Percentiles rank a stretch among this genome's conserved stretches.
These are phyloP conservation scores for Collybia nuda DNA, from an alignment of 768 basidiomycete genomes.

Conservation along the genomic window DNA sequence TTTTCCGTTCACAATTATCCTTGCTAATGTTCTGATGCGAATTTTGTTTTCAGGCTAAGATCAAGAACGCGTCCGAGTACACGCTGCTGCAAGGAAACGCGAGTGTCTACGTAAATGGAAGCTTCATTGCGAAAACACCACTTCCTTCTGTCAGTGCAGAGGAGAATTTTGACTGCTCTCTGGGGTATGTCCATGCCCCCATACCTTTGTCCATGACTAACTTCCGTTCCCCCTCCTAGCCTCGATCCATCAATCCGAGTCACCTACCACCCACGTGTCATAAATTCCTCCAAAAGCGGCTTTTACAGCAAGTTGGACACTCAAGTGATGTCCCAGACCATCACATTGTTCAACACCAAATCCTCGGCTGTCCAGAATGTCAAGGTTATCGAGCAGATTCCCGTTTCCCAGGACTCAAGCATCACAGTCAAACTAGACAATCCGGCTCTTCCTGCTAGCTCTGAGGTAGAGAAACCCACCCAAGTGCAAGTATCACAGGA, in stretches of 20 bases:
- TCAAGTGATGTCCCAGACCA: slow-evolving; percentile 19
- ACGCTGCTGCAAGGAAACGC: slow-evolving; percentile 32
- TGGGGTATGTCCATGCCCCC: slow-evolving; percentile 39
- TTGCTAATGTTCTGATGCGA: neutral
- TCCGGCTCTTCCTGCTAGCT: slow-evolving; percentile 9
- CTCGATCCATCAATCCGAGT: slow-evolving; percentile 25
- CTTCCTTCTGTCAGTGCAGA: slow-evolving; percentile 34
- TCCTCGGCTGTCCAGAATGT: slow-evolving; percentile 11
- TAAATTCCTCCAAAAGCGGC: slow-evolving; percentile 21
- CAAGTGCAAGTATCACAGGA: neutral
- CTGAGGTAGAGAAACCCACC: neutral
- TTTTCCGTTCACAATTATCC: neutral
- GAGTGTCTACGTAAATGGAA: slow-evolving; percentile 41
- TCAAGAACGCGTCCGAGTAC: slow-evolving; percentile 39
- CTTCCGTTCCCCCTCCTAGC: slow-evolving; percentile 2
- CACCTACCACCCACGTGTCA: slow-evolving; percentile 22
- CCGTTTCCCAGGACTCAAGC: slow-evolving; percentile 17
- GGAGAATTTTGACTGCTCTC: slow-evolving; percentile 38
- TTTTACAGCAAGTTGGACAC: slow-evolving; percentile 21
- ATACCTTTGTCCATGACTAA: neutral
- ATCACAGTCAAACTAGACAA: too few relatives aligned
- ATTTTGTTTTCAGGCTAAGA: slow-evolving; percentile 32
- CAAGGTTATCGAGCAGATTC: slow-evolving; percentile 21
- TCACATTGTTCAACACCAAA: slow-evolving; percentile 24
- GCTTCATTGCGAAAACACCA: slow-evolving; percentile 35